Base-by-base conservation (phyloP, 2,329 filamentous ascomycete species). In the Clonostachys solani region DNA sequence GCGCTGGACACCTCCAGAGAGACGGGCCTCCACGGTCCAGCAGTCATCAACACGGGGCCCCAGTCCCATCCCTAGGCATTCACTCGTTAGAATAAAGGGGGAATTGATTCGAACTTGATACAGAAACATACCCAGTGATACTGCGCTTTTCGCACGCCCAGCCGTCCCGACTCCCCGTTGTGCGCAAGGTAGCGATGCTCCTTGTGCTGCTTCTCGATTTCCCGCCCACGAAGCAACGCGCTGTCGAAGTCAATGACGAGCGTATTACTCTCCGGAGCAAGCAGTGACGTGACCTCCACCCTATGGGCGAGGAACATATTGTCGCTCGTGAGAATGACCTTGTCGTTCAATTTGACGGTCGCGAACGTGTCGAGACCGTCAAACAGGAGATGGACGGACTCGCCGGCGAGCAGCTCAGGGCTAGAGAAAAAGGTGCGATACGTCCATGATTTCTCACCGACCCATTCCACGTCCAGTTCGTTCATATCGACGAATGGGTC, bases 11-110 rank as follows among this genome's bases (percentile, higher is more conserved):
- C 74, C 56, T 89, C 86, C 13, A 89, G 71, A 47, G 76, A 74
- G 37, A 89, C 76, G 13, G 83, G 77, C 48, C 83, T 73, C 86
- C 86, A 90, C 0, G 80, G 80, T 0, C 81, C 81, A 49, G 77
- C 81, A 5, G 80, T 83, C 51, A 83, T 61, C 12, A 84, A 66
- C 2, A 73, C 72, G 50, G 81, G 81, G 35, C 81, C 81, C 81
- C 81, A 85, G 56, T 84, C 81, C 81, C 80, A 84, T 45, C 81
- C 81, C 23, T 29, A 10, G 9, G 23, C 23, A 10, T 29, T 29
- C 2, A 29, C 23, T 29, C 9, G 23, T 29, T 2, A 29, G 76
- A 81, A 29, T 10, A 29, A 29, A 29, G 10, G 23, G 9, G 8
- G 8, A 15, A 18, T n/a, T n/a, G 37, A 40, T 29, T 4, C 23